Evolutionary conservation across 108 stramenopile species (phyloP).

Genomic region (Mediolabrus comicus): DNA sequence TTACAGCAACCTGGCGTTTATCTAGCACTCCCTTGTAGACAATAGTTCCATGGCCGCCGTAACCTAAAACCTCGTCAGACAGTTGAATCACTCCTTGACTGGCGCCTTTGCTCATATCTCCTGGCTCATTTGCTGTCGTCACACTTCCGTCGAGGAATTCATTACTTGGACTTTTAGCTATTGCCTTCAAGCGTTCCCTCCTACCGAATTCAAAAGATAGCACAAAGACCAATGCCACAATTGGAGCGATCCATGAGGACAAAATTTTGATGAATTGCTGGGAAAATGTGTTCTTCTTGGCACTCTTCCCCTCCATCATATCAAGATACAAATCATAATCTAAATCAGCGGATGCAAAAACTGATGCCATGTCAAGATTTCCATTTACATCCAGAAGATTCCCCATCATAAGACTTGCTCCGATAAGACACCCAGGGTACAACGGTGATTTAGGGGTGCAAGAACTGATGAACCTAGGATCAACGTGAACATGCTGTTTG

Average conservation of each 20-base stretch:
- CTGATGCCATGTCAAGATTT: slow-evolving; percentile 39
- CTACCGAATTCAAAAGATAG: slow-evolving; percentile 83
- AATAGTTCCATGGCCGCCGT: slow-evolving; percentile 95
- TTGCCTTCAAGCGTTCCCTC: slow-evolving; percentile 64
- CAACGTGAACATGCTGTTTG: slow-evolving; percentile 32
- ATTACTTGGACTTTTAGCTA: slow-evolving; percentile 18
- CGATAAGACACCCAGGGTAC: slow-evolving; percentile 47
- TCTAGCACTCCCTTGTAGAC: slow-evolving; percentile 91
- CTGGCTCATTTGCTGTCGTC: slow-evolving; percentile 9
- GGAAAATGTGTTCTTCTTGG: slow-evolving; percentile 25
- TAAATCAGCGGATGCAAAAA: slow-evolving; percentile 41
- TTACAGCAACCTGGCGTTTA: slow-evolving; percentile 91
- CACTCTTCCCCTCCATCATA: slow-evolving; percentile 38
- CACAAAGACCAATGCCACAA: slow-evolving; percentile 74
- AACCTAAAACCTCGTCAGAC: slow-evolving; percentile 88
- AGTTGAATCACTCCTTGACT: slow-evolving; percentile 74
- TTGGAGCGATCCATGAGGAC: slow-evolving; percentile 83
- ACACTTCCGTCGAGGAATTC: slow-evolving; percentile 1
- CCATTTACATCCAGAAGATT: slow-evolving; percentile 31
- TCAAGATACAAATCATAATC: slow-evolving; percentile 48
- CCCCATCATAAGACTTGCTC: slow-evolving; percentile 39
- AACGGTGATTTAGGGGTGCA: slow-evolving; percentile 42
- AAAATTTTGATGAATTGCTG: slow-evolving; percentile 57
- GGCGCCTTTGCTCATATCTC: slow-evolving; percentile 8
- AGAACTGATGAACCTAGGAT: slow-evolving; percentile 2